Evolutionary conservation across 108 stramenopile species (phyloP).

Genomic region (Stephanodiscus triporus): DNA sequence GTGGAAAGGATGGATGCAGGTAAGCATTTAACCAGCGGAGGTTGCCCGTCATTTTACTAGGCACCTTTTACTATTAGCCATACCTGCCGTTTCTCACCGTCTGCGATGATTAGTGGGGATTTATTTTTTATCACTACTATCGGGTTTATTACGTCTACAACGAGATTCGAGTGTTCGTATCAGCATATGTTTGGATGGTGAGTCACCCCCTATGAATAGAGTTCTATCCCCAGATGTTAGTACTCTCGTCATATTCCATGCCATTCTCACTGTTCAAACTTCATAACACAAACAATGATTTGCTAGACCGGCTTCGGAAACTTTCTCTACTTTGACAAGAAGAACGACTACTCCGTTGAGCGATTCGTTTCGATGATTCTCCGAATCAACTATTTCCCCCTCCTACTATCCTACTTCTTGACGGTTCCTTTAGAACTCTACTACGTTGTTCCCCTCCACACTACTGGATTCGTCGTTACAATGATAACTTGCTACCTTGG

Average conservation of each 20-base stretch:
- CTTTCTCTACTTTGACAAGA: constrained; percentile 92
- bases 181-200: constrained; percentile 90
- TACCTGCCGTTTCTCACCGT: not conserved
- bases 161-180: constrained; percentile 91
- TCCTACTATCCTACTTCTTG: constrained; percentile 78
- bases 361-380: constrained; percentile 90
- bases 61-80: not conserved
- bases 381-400: constrained; percentile 92
- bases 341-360: constrained; percentile 83
- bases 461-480: constrained; percentile 70
- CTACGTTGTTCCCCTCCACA: constrained; percentile 95
- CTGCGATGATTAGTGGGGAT: constrained; percentile 49
- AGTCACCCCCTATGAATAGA: constrained; percentile 8
- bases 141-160: constrained; percentile 89
- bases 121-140: constrained; percentile 93
- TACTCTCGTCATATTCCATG: not conserved
- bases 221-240: not conserved
- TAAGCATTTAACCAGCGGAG: constrained; percentile 67
- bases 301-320: constrained; percentile 91
- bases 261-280: not conserved
- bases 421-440: constrained; percentile 87
- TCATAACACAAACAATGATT: not conserved
- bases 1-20: constrained; percentile 98
- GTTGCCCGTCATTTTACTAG: constrained; percentile 4
- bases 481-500: constrained; percentile 70